A percentile compares a stretch with the other conserved stretches of the same genome.
Evolutionary conservation across 1,284 basidiomycete genomes (phyloP).

Genomic region (Fereydounia khargensis): DNA sequence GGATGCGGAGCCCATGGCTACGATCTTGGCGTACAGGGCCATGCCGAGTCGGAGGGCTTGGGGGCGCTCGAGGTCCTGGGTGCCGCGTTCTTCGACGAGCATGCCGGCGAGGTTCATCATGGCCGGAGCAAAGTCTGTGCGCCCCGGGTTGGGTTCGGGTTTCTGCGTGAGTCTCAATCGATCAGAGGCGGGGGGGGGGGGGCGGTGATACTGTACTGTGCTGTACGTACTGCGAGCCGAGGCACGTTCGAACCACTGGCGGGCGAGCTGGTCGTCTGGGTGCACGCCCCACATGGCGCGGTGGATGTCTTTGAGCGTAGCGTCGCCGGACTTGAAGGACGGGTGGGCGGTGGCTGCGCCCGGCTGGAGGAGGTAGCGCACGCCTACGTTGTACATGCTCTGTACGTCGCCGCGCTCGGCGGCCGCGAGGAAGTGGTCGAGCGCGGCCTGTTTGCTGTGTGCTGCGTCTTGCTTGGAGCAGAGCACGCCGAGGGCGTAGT

Average conservation of each 20-base stretch:
- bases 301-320: constrained; percentile 32
- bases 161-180: no score
- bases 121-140: constrained; percentile 11
- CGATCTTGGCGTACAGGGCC: not conserved
- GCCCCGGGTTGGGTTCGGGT: no score
- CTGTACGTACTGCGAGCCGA: constrained; percentile 7
- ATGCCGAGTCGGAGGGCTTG: not conserved
- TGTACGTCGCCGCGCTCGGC: constrained; percentile 44
- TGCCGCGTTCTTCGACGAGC: constrained; percentile 8
- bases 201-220: no score
- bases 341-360: not conserved
- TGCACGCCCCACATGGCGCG: constrained; percentile 31
- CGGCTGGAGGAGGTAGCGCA: constrained; percentile 26
- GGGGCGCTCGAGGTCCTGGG: not conserved
- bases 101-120: constrained; percentile 23
- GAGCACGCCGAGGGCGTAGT: constrained; percentile 20
- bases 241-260: constrained; percentile 39
- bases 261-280: constrained; percentile 35
- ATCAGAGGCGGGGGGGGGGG: no score
- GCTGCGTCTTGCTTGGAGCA: constrained; percentile 8
- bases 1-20: not conserved
- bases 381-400: constrained; percentile 44
- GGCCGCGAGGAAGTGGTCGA: constrained; percentile 35
- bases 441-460: constrained; percentile 12
- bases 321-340: constrained; percentile 6